A percentile compares a stretch with the other conserved stretches of the same genome.
Evolutionary conservation across 345 rosid species (phyloP).

Genomic region (Dipteronia dyeriana): DNA sequence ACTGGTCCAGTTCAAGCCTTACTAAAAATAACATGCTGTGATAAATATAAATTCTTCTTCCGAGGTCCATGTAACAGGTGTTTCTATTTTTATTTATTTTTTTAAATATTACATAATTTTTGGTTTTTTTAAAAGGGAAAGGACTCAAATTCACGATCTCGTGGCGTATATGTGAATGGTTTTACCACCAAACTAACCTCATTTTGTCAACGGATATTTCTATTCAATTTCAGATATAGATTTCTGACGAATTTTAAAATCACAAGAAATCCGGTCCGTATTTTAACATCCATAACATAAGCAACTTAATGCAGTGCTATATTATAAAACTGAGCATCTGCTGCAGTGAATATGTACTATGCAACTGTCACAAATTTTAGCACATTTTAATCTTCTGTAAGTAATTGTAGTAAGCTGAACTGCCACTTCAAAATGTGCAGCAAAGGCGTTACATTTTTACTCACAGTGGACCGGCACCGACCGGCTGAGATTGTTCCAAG

Average conservation of each 20-base stretch:
- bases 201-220: no score
- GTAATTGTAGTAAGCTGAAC: background rate
- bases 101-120: no score
- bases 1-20: background rate
- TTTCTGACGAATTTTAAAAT: background rate
- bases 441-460: constrained; percentile 40
- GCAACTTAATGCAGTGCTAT: no score
- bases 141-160: no score
- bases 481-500: constrained; percentile 64
- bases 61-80: background rate
- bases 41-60: no score
- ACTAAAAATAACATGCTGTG: background rate
- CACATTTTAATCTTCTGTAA: background rate
- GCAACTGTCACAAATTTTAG: background rate
- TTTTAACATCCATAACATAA: no score
- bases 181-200: no score
- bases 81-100: no score
- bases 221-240: background rate
- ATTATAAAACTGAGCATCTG: background rate
- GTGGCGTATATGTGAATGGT: no score
- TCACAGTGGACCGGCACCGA: constrained; percentile 46
- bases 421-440: constrained; percentile 33
- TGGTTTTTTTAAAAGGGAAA: no score
- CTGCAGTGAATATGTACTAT: background rate
- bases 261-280: background rate